Percentiles rank a stretch among this genome's conserved stretches.
Conservation (phyloP, 2,329 filamentous ascomycete genomes). For the Ceratocystis smalleyi region DNA sequence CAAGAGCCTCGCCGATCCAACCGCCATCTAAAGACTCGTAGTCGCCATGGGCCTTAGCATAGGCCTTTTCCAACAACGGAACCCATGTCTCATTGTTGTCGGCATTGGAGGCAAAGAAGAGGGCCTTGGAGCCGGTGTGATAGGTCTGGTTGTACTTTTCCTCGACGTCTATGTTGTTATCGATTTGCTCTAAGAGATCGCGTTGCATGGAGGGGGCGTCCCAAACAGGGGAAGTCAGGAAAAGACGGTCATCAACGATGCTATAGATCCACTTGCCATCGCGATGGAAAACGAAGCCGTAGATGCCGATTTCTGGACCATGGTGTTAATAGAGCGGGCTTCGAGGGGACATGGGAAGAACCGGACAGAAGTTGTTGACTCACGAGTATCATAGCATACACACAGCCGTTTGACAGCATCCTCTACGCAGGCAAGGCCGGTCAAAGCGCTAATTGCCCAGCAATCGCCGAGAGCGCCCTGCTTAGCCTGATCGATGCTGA, state of each 20-base stretch:
- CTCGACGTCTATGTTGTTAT: slow-evolving; percentile 53
- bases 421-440: slow-evolving; percentile 58
- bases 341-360: not conserved
- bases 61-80: slow-evolving; percentile 66
- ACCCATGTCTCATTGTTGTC: slow-evolving; percentile 73
- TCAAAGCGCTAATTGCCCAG: slow-evolving; percentile 67
- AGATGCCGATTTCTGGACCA: slow-evolving; percentile 50
- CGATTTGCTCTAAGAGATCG: slow-evolving; percentile 58
- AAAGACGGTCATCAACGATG: slow-evolving; percentile 83
- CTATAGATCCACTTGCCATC: slow-evolving; percentile 87
- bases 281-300: slow-evolving; percentile 76
- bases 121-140: slow-evolving; percentile 58
- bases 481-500: slow-evolving; percentile 59
- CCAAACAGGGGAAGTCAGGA: slow-evolving; percentile 66
- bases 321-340: not conserved
- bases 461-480: slow-evolving; percentile 68
- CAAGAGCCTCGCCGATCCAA: slow-evolving; percentile 47
- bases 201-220: slow-evolving; percentile 64
- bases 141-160: slow-evolving; percentile 54
- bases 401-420: slow-evolving; percentile 57
- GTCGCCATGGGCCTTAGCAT: slow-evolving; percentile 70
- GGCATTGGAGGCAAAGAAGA: slow-evolving; percentile 64
- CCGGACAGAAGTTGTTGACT: slow-evolving; percentile 19
- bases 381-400: slow-evolving; percentile 53
- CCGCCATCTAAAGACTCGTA: slow-evolving; percentile 56